phyloP scores from a whole-genome alignment of 148 eudicot genomes.

The Cornus kousa region DNA sequence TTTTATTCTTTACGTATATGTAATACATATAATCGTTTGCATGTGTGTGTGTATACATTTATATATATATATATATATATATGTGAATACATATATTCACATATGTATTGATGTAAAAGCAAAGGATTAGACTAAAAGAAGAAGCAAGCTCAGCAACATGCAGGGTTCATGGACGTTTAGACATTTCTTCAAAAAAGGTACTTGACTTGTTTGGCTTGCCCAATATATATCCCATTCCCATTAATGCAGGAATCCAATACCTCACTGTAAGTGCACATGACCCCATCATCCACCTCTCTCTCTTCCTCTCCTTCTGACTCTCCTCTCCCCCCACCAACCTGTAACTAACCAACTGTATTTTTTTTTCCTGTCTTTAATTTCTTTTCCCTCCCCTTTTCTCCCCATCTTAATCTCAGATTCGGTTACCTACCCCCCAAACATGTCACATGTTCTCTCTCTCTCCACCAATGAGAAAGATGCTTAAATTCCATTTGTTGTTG shows the following conservation, averaged over 20 bases:
- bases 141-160: not conserved
- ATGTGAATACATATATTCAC: too few species aligned
- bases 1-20: too few species aligned
- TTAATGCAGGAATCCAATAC: constrained; percentile 4
- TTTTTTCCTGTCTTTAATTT: not conserved
- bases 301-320: not conserved
- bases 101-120: not conserved
- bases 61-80: too few species aligned
- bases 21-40: too few species aligned
- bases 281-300: not conserved
- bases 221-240: not conserved
- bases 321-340: not conserved
- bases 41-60: too few species aligned
- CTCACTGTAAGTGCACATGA: constrained; percentile 2
- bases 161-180: not conserved
- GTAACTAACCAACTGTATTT: constrained; percentile 21
- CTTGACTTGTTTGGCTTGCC: constrained; percentile 9
- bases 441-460: constrained; percentile 41
- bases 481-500: constrained; percentile 7
- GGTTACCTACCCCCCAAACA: constrained; percentile 60
- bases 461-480: constrained; percentile 1
- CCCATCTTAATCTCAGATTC: constrained; percentile 15
- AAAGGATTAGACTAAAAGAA: not conserved
- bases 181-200: not conserved
- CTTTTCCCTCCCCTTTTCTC: not conserved